Base-by-base conservation (phyloP, 1,139 yeast genomes). In the Diutina pseudorugosa region DNA sequence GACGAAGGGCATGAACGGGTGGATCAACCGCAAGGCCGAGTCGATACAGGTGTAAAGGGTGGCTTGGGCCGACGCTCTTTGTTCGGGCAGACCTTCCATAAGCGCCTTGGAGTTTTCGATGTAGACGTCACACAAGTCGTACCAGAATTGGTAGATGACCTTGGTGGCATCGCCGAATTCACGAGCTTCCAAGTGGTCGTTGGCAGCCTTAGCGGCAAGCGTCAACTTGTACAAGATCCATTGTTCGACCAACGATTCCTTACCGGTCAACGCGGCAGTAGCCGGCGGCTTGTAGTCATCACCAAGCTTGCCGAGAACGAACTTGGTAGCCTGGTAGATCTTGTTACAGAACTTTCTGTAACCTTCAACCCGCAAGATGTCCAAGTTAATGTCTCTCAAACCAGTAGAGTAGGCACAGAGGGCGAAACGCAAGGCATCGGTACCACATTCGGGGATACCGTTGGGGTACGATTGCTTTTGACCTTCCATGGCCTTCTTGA, bases 401-500 rank as follows among this genome's bases (percentile, higher is more conserved):
- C 98, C 98, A 54, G 98, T 91, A 52, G 96, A 85, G 76, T 93
- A 93, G 53, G 98, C 97, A 80, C 98, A 93, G 60, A 93, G 80
- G 25, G 98, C 98, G 68, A 93, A 93, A 75, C 98, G 84, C 73
- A 93, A 76, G 47, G 98, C 98, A 71, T 93, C 98, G 53, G 98
- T 91, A 76, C 98, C 98, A 79, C 98, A 93, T 73, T 93, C 96
- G 55, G 98, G 98, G 61, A 93, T 91, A 74, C 98, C 98, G 61
- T 83, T 84, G 58, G 98, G 98, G 77, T 90, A 93, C 19, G 96
- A 84, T 61, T 81, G 75, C 64, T 79, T 83, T 73, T 93, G 98
- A 57, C 98, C 98, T 50, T 79, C 82, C 62, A 80, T 82, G 44
- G 98, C 98, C 70, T 80, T 88, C 66, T 79, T 85, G 63, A 93